Base-by-base conservation (phyloP, 2,329 filamentous ascomycete species). In the Neopestalotiopsis sp. region DNA sequence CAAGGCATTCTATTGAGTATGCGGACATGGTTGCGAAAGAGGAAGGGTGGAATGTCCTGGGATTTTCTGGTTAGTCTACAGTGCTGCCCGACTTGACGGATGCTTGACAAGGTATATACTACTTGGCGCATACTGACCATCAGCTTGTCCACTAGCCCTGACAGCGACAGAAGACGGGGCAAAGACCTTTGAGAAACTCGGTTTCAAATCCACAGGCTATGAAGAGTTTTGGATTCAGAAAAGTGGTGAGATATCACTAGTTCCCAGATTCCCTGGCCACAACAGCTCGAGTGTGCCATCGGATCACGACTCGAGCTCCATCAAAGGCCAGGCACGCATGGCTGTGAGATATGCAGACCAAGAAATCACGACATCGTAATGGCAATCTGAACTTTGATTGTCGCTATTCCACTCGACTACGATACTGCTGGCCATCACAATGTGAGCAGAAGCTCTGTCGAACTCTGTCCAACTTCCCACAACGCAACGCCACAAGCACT, bases 201-300 rank as follows among this genome's bases (percentile, higher is more conserved):
- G 74, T 0, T 78, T 78, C 42, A 58, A 64, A 34, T 66, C 74
- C 1, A 79, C 77, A 1, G 77, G 78, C 13, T 79, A 79, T 40
- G 69, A 72, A 24, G 78, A 79, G 66, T 66, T 73, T 0, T 78
- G 65, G 65, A 20, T 67, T 34, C 28, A 60, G 34, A 60, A 13
- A 12, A 34, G 40, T 58, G 42, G 17, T 24, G 30, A 57, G 20
- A 40, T 66, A 14, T 20, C 24, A 7, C 30, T 66, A 24, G 42
- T 56, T 7, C 34, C 64, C 6, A 9, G 24, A 12, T 57, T 20
- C 58, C 64, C 64, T 10, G 45, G 28, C 13, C 14, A 66, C 42
- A 28, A 30, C 34, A 14, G 20, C 20, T 14, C 14, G n/a, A 32
- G n/a, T 30, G 13, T 24, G 7, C 28, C 30, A 6, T 30, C 61